A percentile compares a stretch with the other conserved stretches of the same genome.
phyloP scores from a whole-genome alignment of 1,139 yeast species.

The Lodderomyces pseudojiufengensis region DNA sequence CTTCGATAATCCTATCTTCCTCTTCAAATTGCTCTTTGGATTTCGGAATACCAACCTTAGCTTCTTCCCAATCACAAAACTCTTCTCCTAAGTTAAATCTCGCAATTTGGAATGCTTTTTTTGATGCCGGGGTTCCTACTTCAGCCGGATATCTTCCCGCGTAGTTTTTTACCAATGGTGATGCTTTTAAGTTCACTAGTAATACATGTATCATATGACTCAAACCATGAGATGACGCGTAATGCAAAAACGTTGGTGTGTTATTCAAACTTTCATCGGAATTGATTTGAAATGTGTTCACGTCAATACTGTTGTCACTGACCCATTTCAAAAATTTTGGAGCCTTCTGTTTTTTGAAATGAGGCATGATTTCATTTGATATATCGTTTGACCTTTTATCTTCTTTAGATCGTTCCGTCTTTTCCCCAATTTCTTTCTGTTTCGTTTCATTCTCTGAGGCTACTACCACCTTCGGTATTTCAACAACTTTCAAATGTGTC shows the following conservation, averaged over 20 bases:
- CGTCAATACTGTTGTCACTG: constrained; percentile 52
- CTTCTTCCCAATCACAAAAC: constrained; percentile 63
- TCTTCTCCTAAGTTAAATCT: constrained; percentile 67
- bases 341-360: constrained; percentile 72
- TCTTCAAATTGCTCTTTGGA: constrained; percentile 60
- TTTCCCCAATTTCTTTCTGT: constrained; percentile 14
- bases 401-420: too few species aligned
- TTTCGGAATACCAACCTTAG: constrained; percentile 64
- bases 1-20: constrained; percentile 33
- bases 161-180: constrained; percentile 56
- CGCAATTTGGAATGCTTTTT: constrained; percentile 63
- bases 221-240: constrained; percentile 66
- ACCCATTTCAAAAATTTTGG: constrained; percentile 68
- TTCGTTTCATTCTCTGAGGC: constrained; percentile 20
- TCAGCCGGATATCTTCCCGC: constrained; percentile 60
- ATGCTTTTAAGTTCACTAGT: constrained; percentile 62
- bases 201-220: constrained; percentile 66
- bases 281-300: constrained; percentile 42
- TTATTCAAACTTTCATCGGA: constrained; percentile 52
- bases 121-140: constrained; percentile 41
- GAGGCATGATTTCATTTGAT: constrained; percentile 53
- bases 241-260: constrained; percentile 78
- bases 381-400: constrained; percentile 37
- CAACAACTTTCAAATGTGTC: constrained; percentile 53
- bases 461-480: constrained; percentile 48